A percentile compares a stretch with the other conserved stretches of the same genome.
Evolutionary conservation across 257 asterid species (phyloP).

Genomic region (Solanum dulcamara): DNA sequence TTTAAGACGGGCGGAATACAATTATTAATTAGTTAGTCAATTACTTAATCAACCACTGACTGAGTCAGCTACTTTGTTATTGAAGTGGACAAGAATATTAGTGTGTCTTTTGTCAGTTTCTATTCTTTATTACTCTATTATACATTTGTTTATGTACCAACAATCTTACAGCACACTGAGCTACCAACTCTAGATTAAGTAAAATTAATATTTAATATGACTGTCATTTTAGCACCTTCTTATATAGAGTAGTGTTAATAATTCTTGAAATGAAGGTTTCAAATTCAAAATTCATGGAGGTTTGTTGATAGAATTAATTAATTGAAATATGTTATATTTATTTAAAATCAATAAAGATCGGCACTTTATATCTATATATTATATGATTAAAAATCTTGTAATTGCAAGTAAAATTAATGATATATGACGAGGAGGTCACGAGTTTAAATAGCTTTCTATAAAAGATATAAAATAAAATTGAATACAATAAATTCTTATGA

Average conservation of each 20-base stretch:
- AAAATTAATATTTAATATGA: neutral
- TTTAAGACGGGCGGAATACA: no score
- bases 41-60: neutral
- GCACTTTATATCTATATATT: neutral
- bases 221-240: neutral
- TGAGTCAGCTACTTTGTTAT: neutral
- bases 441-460: accelerated
- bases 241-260: neutral
- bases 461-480: neutral
- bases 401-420: neutral
- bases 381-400: neutral
- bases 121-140: neutral
- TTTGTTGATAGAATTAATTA: no score
- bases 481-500: neutral
- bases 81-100: neutral
- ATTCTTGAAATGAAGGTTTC: neutral
- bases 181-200: neutral
- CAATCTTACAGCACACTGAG: neutral
- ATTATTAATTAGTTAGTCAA: no score
- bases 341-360: neutral
- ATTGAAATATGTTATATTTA: no score
- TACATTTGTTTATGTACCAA: neutral
- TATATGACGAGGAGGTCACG: accelerated
- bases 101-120: neutral
- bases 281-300: accelerated